Conservation (phyloP, 2,329 filamentous ascomycete genomes). For the Neoarthrinium moseri region DNA sequence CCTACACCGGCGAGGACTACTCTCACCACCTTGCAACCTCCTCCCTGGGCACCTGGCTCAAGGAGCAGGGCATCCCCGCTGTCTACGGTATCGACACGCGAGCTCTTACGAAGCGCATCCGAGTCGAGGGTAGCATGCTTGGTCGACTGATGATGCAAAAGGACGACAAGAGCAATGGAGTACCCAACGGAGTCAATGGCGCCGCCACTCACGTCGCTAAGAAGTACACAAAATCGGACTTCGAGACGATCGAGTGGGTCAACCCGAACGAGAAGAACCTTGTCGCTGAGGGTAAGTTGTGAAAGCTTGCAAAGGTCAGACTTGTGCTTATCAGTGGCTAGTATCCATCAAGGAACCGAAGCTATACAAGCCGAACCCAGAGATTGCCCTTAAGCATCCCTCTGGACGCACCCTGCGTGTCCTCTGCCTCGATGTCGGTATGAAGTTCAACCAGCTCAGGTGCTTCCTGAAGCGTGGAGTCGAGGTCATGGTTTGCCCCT, state of each 20-base stretch:
- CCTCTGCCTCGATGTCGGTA: slow-evolving; percentile 90
- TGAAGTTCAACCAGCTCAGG: slow-evolving; percentile 97
- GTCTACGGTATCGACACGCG: slow-evolving; percentile 95
- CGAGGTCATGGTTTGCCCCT: slow-evolving; percentile 91
- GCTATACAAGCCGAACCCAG: slow-evolving; percentile 74
- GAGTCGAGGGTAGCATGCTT: slow-evolving; percentile 93
- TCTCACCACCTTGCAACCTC: slow-evolving; percentile 91
- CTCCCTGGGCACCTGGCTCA: slow-evolving; percentile 91
- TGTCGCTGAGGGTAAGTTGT: slow-evolving; percentile 82
- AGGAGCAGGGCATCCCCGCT: slow-evolving; percentile 90
- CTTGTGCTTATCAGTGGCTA: slow-evolving; percentile 47
- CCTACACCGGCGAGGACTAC: slow-evolving; percentile 92
- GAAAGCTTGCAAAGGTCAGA: slow-evolving; percentile 13
- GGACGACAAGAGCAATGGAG: slow-evolving; percentile 41
- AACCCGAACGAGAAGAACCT: slow-evolving; percentile 93
- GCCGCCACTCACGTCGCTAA: slow-evolving; percentile 39
- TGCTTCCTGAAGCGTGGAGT: slow-evolving; percentile 90
- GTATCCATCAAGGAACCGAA: slow-evolving; percentile 88
- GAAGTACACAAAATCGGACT: slow-evolving; percentile 43
- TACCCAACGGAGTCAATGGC: slow-evolving; percentile 37
- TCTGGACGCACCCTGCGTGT: slow-evolving; percentile 86
- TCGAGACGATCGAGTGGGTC: slow-evolving; percentile 82
- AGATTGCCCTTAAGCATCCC: slow-evolving; percentile 76
- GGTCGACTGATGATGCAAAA: slow-evolving; percentile 82
- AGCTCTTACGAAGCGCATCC: slow-evolving; percentile 89